phyloP scores from a whole-genome alignment of 495 filamentous ascomycete species.

The Poronia punctata region DNA sequence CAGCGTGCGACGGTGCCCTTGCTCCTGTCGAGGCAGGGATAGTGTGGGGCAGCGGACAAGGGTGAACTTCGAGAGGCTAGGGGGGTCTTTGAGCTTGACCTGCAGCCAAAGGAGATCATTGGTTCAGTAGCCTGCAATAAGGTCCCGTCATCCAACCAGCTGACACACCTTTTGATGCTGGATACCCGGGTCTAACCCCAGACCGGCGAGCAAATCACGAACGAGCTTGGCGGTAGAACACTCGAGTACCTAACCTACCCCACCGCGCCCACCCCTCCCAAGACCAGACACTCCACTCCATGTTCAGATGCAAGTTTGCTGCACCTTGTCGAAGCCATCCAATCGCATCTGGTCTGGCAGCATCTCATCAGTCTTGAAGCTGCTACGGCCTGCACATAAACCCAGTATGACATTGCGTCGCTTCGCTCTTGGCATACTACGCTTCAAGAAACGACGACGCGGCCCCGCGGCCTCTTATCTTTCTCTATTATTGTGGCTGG shows the following conservation, averaged over 20 bases:
- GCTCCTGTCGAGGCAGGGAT: constrained; percentile 14
- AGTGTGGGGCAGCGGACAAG: constrained; percentile 18
- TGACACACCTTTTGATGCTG: constrained; percentile 23
- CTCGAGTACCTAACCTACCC: too few species aligned
- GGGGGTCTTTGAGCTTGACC: constrained; percentile 11
- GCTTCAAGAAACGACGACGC: constrained; percentile 3
- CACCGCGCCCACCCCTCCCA: constrained; percentile 17
- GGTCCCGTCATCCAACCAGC: constrained; percentile 28
- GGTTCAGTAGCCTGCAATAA: constrained; percentile 20
- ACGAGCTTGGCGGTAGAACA: constrained; percentile 15
- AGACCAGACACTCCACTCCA: too few species aligned
- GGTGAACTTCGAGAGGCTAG: constrained; percentile 8
- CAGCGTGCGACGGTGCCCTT: too few species aligned
- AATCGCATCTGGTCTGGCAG: constrained; percentile 1
- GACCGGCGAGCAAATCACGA: constrained; percentile 27
- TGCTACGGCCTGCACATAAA: constrained; percentile 8
- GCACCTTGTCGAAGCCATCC: constrained; percentile 4
- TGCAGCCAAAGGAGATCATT: constrained; percentile 11
- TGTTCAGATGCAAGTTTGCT: constrained; percentile 10
- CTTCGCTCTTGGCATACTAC: constrained; percentile 10
- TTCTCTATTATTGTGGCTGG: constrained; percentile 26
- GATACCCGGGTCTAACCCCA: constrained; percentile 22
- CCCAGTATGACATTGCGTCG: constrained; percentile 13
- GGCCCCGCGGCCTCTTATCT: constrained; percentile 16
- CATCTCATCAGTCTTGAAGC: constrained; percentile 9